These are phyloP conservation scores for Kwoniella sp. DNA, from an alignment of 768 basidiomycete species.

Conservation along the genomic window DNA sequence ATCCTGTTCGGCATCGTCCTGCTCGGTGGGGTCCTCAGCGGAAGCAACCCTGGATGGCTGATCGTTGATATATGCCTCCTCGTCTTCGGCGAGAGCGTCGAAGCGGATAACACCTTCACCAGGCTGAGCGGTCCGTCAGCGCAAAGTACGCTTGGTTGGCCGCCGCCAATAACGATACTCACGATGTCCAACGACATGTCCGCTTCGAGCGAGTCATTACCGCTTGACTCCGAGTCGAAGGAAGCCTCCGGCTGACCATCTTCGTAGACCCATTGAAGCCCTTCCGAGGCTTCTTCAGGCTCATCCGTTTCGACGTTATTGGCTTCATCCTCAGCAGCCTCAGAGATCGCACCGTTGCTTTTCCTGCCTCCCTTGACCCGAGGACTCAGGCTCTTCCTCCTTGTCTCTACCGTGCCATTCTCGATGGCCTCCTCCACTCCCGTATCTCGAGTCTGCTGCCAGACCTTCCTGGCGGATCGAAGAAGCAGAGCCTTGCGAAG, in stretches of 20 bases:
- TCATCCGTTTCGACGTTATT: slow-evolving; percentile 16
- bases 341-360: slow-evolving; percentile 9
- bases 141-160: neutral
- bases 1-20: neutral
- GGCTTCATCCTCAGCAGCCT: slow-evolving; percentile 8
- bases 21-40: neutral
- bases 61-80: slow-evolving; percentile 19
- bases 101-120: slow-evolving; percentile 8
- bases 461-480: slow-evolving; percentile 41
- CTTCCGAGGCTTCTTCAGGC: neutral
- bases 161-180: slow-evolving; percentile 17
- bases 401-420: slow-evolving; percentile 19
- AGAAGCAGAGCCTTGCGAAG: slow-evolving; percentile 45
- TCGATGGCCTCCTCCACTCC: slow-evolving; percentile 38
- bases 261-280: slow-evolving; percentile 29
- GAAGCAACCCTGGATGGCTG: neutral
- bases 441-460: slow-evolving; percentile 28
- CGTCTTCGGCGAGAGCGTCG: slow-evolving; percentile 5
- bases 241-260: slow-evolving; percentile 25
- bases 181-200: slow-evolving; percentile 40
- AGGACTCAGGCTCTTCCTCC: slow-evolving; percentile 35
- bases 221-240: slow-evolving; percentile 59
- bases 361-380: slow-evolving; percentile 10
- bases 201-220: slow-evolving; percentile 52
- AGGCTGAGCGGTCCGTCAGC: no score